Percentiles rank a stretch among this genome's conserved stretches.
These are phyloP conservation scores for Colletotrichum cereale DNA, from an alignment of 2,329 filamentous ascomycete genomes.

Conservation along the genomic window DNA sequence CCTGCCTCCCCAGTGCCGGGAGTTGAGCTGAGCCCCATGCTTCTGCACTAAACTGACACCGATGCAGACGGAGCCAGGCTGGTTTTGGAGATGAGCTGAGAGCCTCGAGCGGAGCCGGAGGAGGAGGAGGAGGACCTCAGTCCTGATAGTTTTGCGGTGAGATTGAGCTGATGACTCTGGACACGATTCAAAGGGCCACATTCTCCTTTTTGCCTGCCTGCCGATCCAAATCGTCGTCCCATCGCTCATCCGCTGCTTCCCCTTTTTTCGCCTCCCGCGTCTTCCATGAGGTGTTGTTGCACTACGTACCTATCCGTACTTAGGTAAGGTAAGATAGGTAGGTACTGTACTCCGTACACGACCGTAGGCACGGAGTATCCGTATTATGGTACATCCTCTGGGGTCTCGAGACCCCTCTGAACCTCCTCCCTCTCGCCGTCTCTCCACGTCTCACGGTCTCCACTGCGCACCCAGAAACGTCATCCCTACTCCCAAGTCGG, in stretches of 20 bases:
- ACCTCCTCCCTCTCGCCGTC: not conserved
- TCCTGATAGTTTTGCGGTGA: not conserved
- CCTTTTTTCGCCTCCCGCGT: not conserved
- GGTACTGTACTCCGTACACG: too few relatives aligned
- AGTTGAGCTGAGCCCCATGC: conserved; percentile 7
- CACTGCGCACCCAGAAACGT: conserved; percentile 29
- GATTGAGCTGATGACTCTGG: not conserved
- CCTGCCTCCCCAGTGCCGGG: not conserved
- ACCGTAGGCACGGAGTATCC: too few relatives aligned
- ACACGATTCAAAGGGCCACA: conserved; percentile 26
- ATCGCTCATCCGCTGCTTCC: not conserved
- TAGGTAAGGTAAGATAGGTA: too few relatives aligned
- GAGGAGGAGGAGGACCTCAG: not conserved
- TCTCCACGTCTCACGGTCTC: conserved; percentile 9
- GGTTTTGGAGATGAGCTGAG: conserved; percentile 12
- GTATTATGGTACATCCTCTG: not conserved
- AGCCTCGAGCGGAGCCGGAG: not conserved
- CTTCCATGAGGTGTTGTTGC: too few relatives aligned
- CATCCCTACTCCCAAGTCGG: conserved; percentile 30
- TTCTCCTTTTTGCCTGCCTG: conserved; percentile 20
- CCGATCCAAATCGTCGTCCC: conserved; percentile 29
- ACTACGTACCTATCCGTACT: too few relatives aligned
- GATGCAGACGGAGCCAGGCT: not conserved
- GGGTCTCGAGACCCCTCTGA: not conserved
- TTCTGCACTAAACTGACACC: not conserved